A percentile compares a stretch with the other conserved stretches of the same genome.
phyloP scores from a whole-genome alignment of 2,329 filamentous ascomycete species.

The Phialocephala sp. region DNA sequence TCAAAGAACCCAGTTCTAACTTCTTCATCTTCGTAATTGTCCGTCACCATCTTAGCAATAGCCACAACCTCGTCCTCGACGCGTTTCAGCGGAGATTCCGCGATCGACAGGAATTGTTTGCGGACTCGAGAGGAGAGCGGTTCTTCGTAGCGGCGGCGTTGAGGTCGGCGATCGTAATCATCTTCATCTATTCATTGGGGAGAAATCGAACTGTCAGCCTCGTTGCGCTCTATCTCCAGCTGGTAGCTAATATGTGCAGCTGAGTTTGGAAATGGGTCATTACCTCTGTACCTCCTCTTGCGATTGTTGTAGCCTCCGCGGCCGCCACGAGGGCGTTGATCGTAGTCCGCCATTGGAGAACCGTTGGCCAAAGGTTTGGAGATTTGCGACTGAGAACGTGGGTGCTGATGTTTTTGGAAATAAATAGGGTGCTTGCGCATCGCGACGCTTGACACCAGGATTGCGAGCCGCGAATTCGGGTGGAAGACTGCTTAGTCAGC shows the following conservation, averaged over 20 bases:
- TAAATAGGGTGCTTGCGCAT: conserved; percentile 23
- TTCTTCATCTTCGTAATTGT: conserved; percentile 86
- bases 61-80: conserved; percentile 79
- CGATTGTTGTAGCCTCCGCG: conserved; percentile 60
- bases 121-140: conserved; percentile 74
- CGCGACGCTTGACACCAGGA: neutral
- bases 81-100: conserved; percentile 78
- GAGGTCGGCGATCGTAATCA: conserved; percentile 74
- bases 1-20: conserved; percentile 75
- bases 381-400: conserved; percentile 3
- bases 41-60: conserved; percentile 77
- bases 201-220: conserved; percentile 35
- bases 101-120: conserved; percentile 78
- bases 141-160: conserved; percentile 76
- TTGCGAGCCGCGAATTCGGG: neutral
- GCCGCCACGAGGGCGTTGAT: conserved; percentile 45
- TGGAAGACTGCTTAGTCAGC: neutral
- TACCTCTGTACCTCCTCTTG: conserved; percentile 84
- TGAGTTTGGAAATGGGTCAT: conserved; percentile 9
- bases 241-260: neutral
- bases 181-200: conserved; percentile 67
- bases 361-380: conserved; percentile 12
- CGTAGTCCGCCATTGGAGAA: conserved; percentile 56
- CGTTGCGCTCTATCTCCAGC: neutral
- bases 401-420: conserved; percentile 19